These are phyloP conservation scores for Fomitopsis pulvina DNA, from an alignment of 768 basidiomycete species.

Conservation along the genomic window DNA sequence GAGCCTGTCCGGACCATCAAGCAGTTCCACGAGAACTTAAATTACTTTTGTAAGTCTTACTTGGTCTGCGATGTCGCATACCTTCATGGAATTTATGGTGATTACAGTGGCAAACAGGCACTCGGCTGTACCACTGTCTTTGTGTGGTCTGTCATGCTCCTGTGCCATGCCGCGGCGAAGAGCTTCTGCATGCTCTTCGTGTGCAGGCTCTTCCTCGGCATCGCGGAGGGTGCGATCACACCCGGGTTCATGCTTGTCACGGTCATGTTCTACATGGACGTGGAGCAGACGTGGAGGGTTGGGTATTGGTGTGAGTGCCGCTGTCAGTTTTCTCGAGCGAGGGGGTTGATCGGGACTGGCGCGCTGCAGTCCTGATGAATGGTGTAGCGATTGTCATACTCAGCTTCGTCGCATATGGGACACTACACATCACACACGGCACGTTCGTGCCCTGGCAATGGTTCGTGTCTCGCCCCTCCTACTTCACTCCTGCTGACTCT, in stretches of 20 bases:
- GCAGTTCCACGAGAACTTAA: too few species aligned
- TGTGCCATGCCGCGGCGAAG: conserved; percentile 57
- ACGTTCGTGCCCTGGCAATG: conserved; percentile 74
- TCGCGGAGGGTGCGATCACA: conserved; percentile 77
- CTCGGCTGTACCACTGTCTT: too few species aligned
- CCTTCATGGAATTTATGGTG: too few species aligned
- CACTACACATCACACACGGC: conserved; percentile 51
- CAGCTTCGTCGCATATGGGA: conserved; percentile 64
- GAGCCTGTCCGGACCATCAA: too few species aligned
- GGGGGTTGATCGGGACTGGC: not conserved
- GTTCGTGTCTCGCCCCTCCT: conserved; percentile 28
- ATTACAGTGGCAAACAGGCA: too few species aligned
- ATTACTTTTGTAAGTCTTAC: too few species aligned
- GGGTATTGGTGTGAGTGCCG: conserved; percentile 44
- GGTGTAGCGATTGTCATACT: conserved; percentile 67
- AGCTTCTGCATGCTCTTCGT: conserved; percentile 67
- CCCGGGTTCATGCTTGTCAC: conserved; percentile 75
- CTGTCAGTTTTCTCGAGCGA: not conserved
- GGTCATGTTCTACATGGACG: conserved; percentile 47
- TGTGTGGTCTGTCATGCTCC: conserved; percentile 60
- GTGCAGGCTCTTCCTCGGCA: conserved; percentile 68
- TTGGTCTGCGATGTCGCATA: too few species aligned
- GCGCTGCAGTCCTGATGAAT: conserved; percentile 60
- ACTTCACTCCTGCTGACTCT: conserved; percentile 4
- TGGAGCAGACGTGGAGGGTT: conserved; percentile 40